Evolutionary conservation across 2,329 filamentous ascomycete species (phyloP).

Genomic region (Albophoma yamanashiensis): DNA sequence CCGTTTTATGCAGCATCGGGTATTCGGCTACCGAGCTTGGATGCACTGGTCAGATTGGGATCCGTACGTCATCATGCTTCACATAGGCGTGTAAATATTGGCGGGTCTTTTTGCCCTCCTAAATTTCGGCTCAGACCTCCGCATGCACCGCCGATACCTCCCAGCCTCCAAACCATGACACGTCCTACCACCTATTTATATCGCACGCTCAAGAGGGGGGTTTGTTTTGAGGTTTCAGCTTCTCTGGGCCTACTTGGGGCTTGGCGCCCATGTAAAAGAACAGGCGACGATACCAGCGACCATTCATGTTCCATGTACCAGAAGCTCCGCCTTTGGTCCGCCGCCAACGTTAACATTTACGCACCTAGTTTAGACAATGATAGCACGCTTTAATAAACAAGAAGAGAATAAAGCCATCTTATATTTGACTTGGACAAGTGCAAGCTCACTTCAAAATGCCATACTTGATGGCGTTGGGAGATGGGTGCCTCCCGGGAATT

Average conservation of each 20-base stretch:
- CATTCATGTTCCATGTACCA: not conserved
- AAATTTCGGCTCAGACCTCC: not conserved
- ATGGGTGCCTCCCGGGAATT: no score
- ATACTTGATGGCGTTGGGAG: no score
- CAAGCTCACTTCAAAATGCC: not conserved
- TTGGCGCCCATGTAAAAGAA: not conserved
- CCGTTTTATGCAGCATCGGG: not conserved
- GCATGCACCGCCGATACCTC: not conserved
- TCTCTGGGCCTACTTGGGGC: no score
- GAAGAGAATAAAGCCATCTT: not conserved
- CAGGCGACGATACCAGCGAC: not conserved
- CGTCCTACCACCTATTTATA: not conserved
- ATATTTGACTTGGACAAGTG: no score
- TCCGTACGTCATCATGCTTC: not conserved
- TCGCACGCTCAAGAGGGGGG: no score
- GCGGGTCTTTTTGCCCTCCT: not conserved
- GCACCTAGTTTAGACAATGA: not conserved
- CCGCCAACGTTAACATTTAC: no score
- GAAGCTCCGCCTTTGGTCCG: not conserved
- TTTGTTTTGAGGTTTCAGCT: not conserved
- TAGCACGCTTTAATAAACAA: not conserved
- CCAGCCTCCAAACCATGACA: not conserved
- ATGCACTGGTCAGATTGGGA: not conserved
- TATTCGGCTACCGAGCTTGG: not conserved
- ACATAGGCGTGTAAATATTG: no score